Base-by-base conservation (phyloP, 495 filamentous ascomycete species). In the Extremus antarcticus region DNA sequence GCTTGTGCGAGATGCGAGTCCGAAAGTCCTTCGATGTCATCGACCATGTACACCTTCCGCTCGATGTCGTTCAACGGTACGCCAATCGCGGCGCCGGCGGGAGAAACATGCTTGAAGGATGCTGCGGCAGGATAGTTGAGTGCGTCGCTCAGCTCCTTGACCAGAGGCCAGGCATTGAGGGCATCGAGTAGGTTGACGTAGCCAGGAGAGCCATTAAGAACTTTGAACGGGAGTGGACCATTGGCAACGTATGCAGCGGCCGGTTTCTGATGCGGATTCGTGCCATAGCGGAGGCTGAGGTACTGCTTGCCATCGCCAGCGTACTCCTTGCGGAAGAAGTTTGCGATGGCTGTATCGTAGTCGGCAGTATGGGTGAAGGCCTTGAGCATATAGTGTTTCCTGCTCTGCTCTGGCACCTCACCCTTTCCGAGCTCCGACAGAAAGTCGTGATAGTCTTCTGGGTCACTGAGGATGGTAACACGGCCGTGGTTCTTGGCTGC, bases 71-170 rank as follows among this genome's bases (percentile, higher is more conserved):
- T 88, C 61, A 98, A 77, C 35, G 86, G 87, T 21, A 90, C 78
- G 57, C 90, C 92, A 65, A 98, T 89, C 52, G 92, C 92, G 47
- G 92, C 92, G 60, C 92, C 92, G 39, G 92, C 92, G 8, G 92
- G 92, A 3, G 94, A 97, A 39, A 97, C 92, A 67, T 97, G 94
- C 79, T 98, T 98, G 84, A 98, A 98, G 69, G 87, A 94, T 48
- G 92, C 91, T 19, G 92, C 94, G 23, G 92, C 92, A n/a, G 94
- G 87, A 66, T 83, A 80, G 60, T 84, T 79, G 2, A 95, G 80
- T 29, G 90, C 86, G 56, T 83, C 75, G 77, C 91, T 92, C 57
- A 98, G 77, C 75, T 98, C 92, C 78, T 94, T 96, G 51, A 98
- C 92, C 25, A 98, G 72, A 3, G 86, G 85, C 92, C 92, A 98